Percentiles rank a stretch among this genome's conserved stretches.
These are phyloP conservation scores for Fraxinus americana DNA, from an alignment of 257 asterid genomes.

Conservation along the genomic window DNA sequence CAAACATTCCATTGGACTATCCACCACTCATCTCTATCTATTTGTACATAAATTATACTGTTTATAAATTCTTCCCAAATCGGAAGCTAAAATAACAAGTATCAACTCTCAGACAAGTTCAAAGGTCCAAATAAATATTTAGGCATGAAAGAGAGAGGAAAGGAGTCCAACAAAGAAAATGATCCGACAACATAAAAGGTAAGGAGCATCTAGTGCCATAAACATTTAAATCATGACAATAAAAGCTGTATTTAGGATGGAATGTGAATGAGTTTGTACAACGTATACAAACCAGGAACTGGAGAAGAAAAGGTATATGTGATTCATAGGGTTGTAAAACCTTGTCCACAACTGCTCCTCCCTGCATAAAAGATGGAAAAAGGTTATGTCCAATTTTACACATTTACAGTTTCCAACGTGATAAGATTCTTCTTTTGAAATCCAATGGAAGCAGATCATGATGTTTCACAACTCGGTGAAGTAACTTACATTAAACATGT, in stretches of 20 bases:
- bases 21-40: too few relatives aligned
- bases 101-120: not conserved
- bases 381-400: constrained; percentile 14
- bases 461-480: not conserved
- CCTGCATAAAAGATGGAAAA: constrained; percentile 44
- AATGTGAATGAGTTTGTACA: constrained; percentile 4
- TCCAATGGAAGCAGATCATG: constrained; percentile 1
- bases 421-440: constrained; percentile 11
- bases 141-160: not conserved
- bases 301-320: constrained; percentile 93
- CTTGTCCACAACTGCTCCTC: constrained; percentile 73
- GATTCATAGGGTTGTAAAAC: constrained; percentile 88
- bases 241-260: constrained; percentile 13
- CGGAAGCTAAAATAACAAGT: not conserved
- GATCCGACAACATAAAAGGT: not conserved
- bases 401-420: not conserved
- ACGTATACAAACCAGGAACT: constrained; percentile 68
- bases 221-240: not conserved
- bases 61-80: too few relatives aligned
- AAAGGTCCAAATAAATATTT: not conserved
- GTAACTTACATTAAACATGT: not conserved
- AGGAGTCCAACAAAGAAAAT: not conserved
- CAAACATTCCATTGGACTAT: too few relatives aligned
- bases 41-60: too few relatives aligned
- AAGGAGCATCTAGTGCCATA: not conserved